Evolutionary conservation across 2,329 filamentous ascomycete species (phyloP).

Genomic region (Scedosporium apiospermum): DNA sequence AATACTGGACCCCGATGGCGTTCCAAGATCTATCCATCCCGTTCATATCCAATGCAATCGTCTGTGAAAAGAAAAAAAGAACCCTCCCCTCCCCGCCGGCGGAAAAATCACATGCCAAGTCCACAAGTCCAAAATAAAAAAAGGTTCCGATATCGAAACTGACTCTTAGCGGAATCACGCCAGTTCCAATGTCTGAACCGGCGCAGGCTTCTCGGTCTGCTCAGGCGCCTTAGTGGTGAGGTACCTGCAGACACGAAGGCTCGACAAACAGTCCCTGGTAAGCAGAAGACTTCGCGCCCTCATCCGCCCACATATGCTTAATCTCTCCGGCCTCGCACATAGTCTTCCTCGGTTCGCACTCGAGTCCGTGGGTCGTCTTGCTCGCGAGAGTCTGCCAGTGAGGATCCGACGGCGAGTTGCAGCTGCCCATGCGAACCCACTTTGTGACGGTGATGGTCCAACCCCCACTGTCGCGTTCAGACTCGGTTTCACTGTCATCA

Average conservation of each 20-base stretch:
- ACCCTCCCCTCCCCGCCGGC: too few relatives aligned
- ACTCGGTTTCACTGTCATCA: neutral
- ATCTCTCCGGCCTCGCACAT: constrained; percentile 2
- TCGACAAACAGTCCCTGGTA: constrained; percentile 3
- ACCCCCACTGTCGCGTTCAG: neutral
- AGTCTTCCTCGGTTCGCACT: neutral
- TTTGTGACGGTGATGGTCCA: constrained; percentile 5
- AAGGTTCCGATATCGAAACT: too few relatives aligned
- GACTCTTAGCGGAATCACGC: too few relatives aligned
- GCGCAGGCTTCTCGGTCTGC: neutral
- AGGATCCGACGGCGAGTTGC: constrained; percentile 2
- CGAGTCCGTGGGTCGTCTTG: neutral
- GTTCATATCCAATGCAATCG: neutral
- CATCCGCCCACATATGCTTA: constrained; percentile 5
- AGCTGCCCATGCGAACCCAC: constrained; percentile 6
- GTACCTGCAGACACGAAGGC: neutral
- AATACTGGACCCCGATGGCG: neutral
- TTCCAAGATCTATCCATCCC: neutral
- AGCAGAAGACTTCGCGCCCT: neutral
- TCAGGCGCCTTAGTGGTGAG: neutral
- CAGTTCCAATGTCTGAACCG: too few relatives aligned
- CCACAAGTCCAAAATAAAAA: too few relatives aligned
- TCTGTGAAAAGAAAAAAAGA: too few relatives aligned
- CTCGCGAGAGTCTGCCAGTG: neutral
- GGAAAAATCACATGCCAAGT: too few relatives aligned